phyloP scores from a whole-genome alignment of 768 basidiomycete species.

The Macrocybe gigantea region DNA sequence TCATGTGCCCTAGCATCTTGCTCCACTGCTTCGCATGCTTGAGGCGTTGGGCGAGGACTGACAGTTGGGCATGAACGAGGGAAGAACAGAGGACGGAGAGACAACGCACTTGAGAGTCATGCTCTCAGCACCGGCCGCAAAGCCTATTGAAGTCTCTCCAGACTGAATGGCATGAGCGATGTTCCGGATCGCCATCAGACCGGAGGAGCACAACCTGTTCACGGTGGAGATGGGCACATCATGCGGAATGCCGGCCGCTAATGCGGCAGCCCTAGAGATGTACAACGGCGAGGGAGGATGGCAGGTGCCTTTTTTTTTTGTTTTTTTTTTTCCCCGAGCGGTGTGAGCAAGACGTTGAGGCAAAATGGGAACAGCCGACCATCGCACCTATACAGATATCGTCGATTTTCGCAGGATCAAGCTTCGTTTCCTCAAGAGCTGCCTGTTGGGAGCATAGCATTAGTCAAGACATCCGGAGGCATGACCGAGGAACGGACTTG shows the following conservation, averaged over 20 bases:
- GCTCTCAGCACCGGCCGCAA: conserved; percentile 80
- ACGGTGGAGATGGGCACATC: conserved; percentile 85
- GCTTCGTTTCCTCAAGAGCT: conserved; percentile 54
- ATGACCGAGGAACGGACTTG: conserved; percentile 15
- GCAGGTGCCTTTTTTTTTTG: conserved; percentile 60
- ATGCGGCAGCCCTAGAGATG: conserved; percentile 79
- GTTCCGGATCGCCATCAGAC: conserved; percentile 87
- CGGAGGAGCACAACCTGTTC: conserved; percentile 92
- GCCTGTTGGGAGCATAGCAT: conserved; percentile 35
- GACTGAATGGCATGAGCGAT: conserved; percentile 84
- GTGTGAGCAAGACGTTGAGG: no score
- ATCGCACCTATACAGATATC: conserved; percentile 78
- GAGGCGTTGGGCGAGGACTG: conserved; percentile 73
- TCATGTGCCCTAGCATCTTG: conserved; percentile 63
- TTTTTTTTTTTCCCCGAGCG: no score
- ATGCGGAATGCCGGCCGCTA: conserved; percentile 85
- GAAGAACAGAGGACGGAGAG: conserved; percentile 1
- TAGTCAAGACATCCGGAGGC: not conserved
- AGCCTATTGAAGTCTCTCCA: conserved; percentile 80
- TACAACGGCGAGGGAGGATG: conserved; percentile 80
- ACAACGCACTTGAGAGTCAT: conserved; percentile 69
- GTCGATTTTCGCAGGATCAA: conserved; percentile 68
- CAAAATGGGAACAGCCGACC: no score
- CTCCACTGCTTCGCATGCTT: conserved; percentile 53
- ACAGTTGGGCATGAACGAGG: conserved; percentile 3